phyloP scores from a whole-genome alignment of 768 basidiomycete species.

The Saitozyma podzolica region DNA sequence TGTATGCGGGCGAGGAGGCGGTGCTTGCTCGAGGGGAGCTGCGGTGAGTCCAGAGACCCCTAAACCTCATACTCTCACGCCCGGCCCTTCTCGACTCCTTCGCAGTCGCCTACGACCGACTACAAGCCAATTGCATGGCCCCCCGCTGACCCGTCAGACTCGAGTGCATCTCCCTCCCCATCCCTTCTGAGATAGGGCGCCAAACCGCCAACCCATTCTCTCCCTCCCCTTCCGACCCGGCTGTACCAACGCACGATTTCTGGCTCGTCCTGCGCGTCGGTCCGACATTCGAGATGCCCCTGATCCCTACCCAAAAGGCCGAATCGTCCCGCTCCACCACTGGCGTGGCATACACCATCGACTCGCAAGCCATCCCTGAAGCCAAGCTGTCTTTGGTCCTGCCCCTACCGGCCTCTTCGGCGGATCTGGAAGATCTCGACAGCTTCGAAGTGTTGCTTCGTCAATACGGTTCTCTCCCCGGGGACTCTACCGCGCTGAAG shows the following conservation, averaged over 20 bases:
- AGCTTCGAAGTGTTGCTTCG: constrained; percentile 65
- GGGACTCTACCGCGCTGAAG: constrained; percentile 27
- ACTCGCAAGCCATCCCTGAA: constrained; percentile 53
- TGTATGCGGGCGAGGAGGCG: constrained; percentile 37
- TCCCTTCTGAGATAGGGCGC: constrained; percentile 41
- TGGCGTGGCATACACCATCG: constrained; percentile 36
- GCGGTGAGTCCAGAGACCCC: constrained; percentile 18
- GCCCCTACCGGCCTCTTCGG: constrained; percentile 48
- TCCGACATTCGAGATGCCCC: constrained; percentile 60
- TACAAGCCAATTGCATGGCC: background rate
- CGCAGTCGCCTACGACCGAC: background rate
- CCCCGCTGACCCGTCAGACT: constrained; percentile 55
- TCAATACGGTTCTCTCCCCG: constrained; percentile 59
- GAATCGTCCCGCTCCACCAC: constrained; percentile 30
- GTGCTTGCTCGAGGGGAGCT: constrained; percentile 45
- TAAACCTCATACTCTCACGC: background rate
- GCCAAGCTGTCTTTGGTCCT: constrained; percentile 40
- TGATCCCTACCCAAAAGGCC: constrained; percentile 60
- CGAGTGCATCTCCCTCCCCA: constrained; percentile 63
- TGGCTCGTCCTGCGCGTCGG: constrained; percentile 67
- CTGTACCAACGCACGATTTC: constrained; percentile 59
- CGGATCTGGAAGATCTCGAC: constrained; percentile 58
- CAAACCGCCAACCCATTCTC: constrained; percentile 49
- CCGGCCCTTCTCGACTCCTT: background rate
- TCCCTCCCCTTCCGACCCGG: constrained; percentile 41